Base-by-base conservation (phyloP, 1,139 yeast genomes). In the Yamadazyma spencermartinsiae region DNA sequence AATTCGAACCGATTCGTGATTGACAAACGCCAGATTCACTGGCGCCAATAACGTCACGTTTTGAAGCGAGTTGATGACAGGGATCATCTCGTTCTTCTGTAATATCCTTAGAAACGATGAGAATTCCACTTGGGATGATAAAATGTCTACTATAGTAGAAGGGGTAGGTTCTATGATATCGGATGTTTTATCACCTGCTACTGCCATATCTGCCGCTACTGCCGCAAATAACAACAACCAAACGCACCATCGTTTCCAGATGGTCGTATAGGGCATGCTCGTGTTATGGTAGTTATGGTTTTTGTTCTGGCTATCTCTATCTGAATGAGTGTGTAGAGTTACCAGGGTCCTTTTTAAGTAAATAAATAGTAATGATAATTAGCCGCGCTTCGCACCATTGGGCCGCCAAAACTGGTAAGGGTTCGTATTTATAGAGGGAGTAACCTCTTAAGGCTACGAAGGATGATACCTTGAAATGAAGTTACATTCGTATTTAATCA, bases 31-130 rank as follows among this genome's bases (percentile, higher is more conserved):
- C 51, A 85, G 80, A 61, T 90, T 88, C 14, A 86, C 75, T 0
- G 98, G 97, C 0, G 97, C 97, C 33, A 88, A 58, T 14, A 90
- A 63, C 0, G 98, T 88, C 37, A 83, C 74, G 56, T 89, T 85
- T 26, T 69, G 65, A 44, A 85, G 61, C 26, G 67, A 65, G 56
- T 88, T 90, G 36, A 92, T 60, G 24, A 65, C 61, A 1, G 95
- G 94, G 1, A 92, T 68, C 44, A 86, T 63, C 10, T 84, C 94
- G 33, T 73, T 68, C 36, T 75, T 64, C 56, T 90, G 97, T 3
- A 90, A 52, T 19, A 79, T 65, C 35, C 82, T 65, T 16, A 90
- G 62, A 42, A 90, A 80, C 37, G 74, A 73, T 18, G 95, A 82
- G 61, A 82, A 90, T 53, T 87, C 83, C 0, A 81, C 85, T 43